Percentiles rank a stretch among this genome's conserved stretches.
These are phyloP conservation scores for Fusarium sp. DNA, from an alignment of 2,329 filamentous ascomycete species.

Conservation along the genomic window DNA sequence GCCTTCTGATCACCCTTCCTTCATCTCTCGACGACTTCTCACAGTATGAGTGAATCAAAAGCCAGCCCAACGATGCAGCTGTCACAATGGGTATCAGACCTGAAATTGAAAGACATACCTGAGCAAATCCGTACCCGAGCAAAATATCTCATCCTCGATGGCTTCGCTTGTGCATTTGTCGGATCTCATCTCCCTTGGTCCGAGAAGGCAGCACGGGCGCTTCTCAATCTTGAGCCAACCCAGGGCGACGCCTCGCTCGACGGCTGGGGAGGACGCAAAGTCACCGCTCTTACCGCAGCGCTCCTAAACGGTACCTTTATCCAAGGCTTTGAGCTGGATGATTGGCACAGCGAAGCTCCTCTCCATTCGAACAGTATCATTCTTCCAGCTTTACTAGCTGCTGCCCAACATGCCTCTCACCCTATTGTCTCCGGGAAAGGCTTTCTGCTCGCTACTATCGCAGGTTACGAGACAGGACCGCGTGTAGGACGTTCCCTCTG, in stretches of 20 bases:
- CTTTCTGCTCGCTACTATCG: slow-evolving; percentile 4
- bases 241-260: slow-evolving; percentile 1
- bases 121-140: neutral
- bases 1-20: too few species aligned
- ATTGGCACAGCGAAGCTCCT: slow-evolving; percentile 11
- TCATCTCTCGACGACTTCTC: neutral
- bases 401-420: neutral
- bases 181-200: slow-evolving; percentile 12
- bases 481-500: slow-evolving; percentile 4
- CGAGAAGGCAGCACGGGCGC: neutral
- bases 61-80: neutral
- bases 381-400: slow-evolving; percentile 3
- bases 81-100: slow-evolving; percentile 6
- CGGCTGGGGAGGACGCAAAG: slow-evolving; percentile 4
- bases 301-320: slow-evolving; percentile 13
- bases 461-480: slow-evolving; percentile 2
- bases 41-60: neutral
- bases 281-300: slow-evolving; percentile 1
- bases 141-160: slow-evolving; percentile 9
- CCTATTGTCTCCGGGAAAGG: neutral
- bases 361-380: slow-evolving; percentile 11
- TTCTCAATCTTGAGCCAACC: slow-evolving; percentile 2
- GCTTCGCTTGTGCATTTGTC: neutral
- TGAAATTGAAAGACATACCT: neutral
- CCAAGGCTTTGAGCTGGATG: slow-evolving; percentile 12